These are phyloP conservation scores for Phytophthora pinifolia DNA, from an alignment of 352 stramenopile genomes.

Conservation along the genomic window DNA sequence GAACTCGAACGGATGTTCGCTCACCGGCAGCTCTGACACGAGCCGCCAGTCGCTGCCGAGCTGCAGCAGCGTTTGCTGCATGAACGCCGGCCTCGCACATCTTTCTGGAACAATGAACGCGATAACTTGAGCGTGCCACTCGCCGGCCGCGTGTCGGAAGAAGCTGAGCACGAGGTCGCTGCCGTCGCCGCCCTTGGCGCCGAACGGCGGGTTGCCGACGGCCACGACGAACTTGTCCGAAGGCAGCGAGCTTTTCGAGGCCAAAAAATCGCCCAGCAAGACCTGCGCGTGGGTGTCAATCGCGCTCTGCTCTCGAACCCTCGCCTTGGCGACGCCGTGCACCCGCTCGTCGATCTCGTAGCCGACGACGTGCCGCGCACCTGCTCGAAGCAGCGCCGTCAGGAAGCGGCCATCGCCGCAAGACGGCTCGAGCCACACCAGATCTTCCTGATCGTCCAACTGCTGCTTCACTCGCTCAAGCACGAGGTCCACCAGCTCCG, in stretches of 20 bases:
- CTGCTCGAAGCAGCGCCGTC: conserved; percentile 34
- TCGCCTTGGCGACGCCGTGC: conserved; percentile 21
- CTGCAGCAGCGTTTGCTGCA: conserved; percentile 36
- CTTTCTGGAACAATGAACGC: conserved; percentile 75
- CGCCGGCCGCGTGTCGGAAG: conserved; percentile 41
- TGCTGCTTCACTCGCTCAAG: conserved; percentile 30
- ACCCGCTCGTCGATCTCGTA: conserved; percentile 60
- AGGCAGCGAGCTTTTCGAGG: conserved; percentile 24
- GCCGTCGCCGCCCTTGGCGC: conserved; percentile 24
- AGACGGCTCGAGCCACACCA: conserved; percentile 70
- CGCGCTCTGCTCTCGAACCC: conserved; percentile 4
- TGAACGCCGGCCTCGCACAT: conserved; percentile 44
- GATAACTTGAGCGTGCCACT: conserved; percentile 54
- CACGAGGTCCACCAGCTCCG: conserved; percentile 42
- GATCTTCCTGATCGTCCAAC: conserved; percentile 9
- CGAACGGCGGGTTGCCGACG: conserved; percentile 75
- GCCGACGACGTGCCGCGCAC: conserved; percentile 45
- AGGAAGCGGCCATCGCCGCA: conserved; percentile 71
- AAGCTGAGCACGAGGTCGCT: conserved; percentile 62
- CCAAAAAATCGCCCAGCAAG: conserved; percentile 52
- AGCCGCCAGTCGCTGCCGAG: conserved; percentile 37
- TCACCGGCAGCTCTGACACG: conserved; percentile 31
- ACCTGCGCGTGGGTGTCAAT: conserved; percentile 21
- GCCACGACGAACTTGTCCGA: conserved; percentile 35
- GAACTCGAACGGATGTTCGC: conserved; percentile 63